phyloP scores from a whole-genome alignment of 179 eudicot species.

The Beta lomatogona region DNA sequence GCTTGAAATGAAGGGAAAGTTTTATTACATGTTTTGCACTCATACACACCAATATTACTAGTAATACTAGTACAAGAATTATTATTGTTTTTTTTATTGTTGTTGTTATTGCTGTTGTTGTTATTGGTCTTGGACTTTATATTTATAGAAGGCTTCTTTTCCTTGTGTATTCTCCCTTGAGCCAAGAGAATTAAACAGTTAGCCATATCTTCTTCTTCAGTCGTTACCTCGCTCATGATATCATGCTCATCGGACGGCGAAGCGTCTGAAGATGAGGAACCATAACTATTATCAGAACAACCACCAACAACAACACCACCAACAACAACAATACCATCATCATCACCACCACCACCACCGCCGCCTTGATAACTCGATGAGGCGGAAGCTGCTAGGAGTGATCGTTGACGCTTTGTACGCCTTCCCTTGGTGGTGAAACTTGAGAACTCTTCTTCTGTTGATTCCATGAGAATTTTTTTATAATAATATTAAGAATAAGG shows the following conservation, averaged over 20 bases:
- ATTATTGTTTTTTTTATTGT: constrained; percentile 17
- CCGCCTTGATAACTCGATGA: constrained; percentile 12
- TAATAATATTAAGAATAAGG: neutral
- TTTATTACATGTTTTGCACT: constrained; percentile 71
- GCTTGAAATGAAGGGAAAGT: constrained; percentile 72
- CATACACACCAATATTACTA: constrained; percentile 39
- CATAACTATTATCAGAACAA: neutral
- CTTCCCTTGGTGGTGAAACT: constrained; percentile 31
- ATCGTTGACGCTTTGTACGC: constrained; percentile 35
- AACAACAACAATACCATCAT: too few relatives aligned
- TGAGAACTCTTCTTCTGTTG: constrained; percentile 29
- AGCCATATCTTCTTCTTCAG: constrained; percentile 70
- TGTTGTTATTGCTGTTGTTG: too few relatives aligned
- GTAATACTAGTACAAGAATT: neutral
- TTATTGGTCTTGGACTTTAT: neutral
- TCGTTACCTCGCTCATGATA: constrained; percentile 23
- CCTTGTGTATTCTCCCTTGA: constrained; percentile 32
- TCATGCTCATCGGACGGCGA: constrained; percentile 25
- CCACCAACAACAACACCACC: neutral
- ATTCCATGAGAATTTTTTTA: constrained; percentile 9
- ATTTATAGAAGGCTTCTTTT: neutral
- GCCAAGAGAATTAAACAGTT: constrained; percentile 63
- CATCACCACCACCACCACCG: neutral
- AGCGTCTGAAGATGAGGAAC: constrained; percentile 18
- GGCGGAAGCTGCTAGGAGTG: constrained; percentile 13